Evolutionary conservation across 345 rosid species (phyloP), one percentile per base, ranked within the genome.

Genomic region (Euphorbia lathyris): DNA sequence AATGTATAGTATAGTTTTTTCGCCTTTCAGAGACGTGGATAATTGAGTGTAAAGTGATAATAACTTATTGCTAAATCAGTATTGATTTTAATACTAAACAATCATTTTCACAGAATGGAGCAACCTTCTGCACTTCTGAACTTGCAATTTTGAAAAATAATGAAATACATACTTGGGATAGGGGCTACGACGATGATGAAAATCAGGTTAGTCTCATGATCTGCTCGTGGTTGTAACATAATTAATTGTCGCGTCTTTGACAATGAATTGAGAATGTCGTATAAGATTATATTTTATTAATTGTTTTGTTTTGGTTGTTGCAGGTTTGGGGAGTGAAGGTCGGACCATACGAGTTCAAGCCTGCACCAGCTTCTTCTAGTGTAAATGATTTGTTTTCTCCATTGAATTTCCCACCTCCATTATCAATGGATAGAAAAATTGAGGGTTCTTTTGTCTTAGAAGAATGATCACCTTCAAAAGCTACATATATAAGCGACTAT

Each of bases 101-200:
- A 11, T 27, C 11, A 40, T 11, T 60, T 43, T 59, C 6, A 53
- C 78, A 89, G 98, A 90, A 82, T 60, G 97, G 96, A 20, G 97
- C 96, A 34, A 67, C 83, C 43, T 81, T 82, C 83, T 90, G 89
- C 74, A 84, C 96, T 61, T 90, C 96, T n/a, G 97, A 90, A 76
- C 97, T 95, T 55, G 76, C 91, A 5, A 69, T 95, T 63, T 40
- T 90, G 72, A 88, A 90, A 86, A 95, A 90, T 78, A 88, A 81
- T 60, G 99, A 95, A 83, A 79, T 88, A 66, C 97, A 92, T 63
- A 81, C 86, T 56, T 88, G 96, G 99, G 99, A 95, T 72, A 83
- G 91, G 45, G 96, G 99, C 32, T 94, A 84, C 9, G 97, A 90
- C n/a, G 90, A 84, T 5, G 79, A 83, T 67, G 87, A 82, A 50